Base-by-base conservation (phyloP, 2,329 filamentous ascomycete genomes). In the Alternaria tenuissima region DNA sequence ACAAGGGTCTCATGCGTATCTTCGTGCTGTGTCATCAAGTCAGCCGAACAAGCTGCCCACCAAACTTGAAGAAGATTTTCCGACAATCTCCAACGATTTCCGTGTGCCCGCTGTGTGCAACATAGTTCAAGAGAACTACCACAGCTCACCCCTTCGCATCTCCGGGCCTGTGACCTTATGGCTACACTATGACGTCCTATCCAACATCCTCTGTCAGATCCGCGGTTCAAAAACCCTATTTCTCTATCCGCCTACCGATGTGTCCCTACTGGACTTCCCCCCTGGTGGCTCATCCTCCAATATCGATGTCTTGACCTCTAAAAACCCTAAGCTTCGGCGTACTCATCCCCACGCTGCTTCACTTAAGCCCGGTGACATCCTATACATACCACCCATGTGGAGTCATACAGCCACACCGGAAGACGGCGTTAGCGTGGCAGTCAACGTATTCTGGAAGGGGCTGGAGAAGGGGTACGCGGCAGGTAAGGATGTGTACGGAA, bases 141-240 rank as follows among this genome's bases (percentile, higher is more conserved):
- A 96, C 74, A 94, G 90, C 75, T 94, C 91, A 3, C 89, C 93
- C 0, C 79, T 96, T 24, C 86, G 93, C 20, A 88, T 96, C 61
- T 94, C 91, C 4, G 92, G 92, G 1, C 87, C 87, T 2, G 91
- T 94, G 11, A 90, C 89, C 41, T 91, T 97, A 87, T 97, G 94
- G 93, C 83, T 96, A 32, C 92, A 96, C 78, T 96, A 95, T 80
- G 92, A 96, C 79, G 92, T 95, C 16, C 93, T 96, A 85, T 91
- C 92, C 51, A 97, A 96, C 70, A 83, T 96, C 4, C 89, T 95
- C 61, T 93, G 89, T 70, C 93, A 97, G 74, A 85, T 96, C 52
- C 80, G 81, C 38, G 93, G 93, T 5, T 84, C 85, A 1, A 96
- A 95, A 74, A 85, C 86, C 28, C 83, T 96, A 59, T 78, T 92